Conservation (phyloP, 1,284 basidiomycete genomes). For the Apiotrichum porosum region DNA sequence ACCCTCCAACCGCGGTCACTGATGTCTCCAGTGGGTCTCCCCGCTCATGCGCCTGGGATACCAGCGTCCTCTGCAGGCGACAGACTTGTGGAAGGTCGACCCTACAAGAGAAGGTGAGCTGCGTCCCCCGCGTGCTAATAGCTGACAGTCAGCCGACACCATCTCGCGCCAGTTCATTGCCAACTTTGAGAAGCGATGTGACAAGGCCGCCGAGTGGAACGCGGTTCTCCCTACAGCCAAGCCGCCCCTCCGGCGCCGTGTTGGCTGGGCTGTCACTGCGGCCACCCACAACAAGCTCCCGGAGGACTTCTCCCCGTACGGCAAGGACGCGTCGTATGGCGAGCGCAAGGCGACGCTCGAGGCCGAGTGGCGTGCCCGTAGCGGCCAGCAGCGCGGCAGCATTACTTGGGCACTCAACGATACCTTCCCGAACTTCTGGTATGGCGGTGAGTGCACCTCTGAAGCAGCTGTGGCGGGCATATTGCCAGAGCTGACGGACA, state of each 20-base stretch:
- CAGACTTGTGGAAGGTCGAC: slow-evolving; percentile 64
- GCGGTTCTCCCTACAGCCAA: slow-evolving; percentile 14
- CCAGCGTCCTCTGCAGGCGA: slow-evolving; percentile 65
- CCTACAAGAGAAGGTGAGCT: slow-evolving; percentile 49
- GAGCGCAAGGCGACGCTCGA: slow-evolving; percentile 22
- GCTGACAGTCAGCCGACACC: slow-evolving; percentile 49
- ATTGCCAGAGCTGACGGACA: slow-evolving; percentile 8
- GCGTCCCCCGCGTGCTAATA: neutral
- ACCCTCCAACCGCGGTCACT: no score
- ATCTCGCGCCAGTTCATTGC: slow-evolving; percentile 52
- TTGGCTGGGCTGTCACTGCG: slow-evolving; percentile 53
- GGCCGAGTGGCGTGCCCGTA: slow-evolving; percentile 36
- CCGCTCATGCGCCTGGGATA: slow-evolving; percentile 63
- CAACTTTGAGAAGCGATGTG: slow-evolving; percentile 26
- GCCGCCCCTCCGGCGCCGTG: slow-evolving; percentile 51
- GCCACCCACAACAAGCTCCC: slow-evolving; percentile 26
- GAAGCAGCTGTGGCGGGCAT: slow-evolving; percentile 55
- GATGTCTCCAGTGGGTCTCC: slow-evolving; percentile 54
- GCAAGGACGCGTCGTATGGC: slow-evolving; percentile 1
- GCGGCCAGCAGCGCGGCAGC: slow-evolving; percentile 52
- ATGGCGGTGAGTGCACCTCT: slow-evolving; percentile 55
- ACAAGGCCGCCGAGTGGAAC: slow-evolving; percentile 40
- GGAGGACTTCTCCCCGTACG: slow-evolving; percentile 9
- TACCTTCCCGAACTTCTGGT: slow-evolving; percentile 67
- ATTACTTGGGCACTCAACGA: slow-evolving; percentile 67